These are phyloP conservation scores for Hibiscus syriacus DNA, from an alignment of 345 rosid genomes.

Conservation along the genomic window DNA sequence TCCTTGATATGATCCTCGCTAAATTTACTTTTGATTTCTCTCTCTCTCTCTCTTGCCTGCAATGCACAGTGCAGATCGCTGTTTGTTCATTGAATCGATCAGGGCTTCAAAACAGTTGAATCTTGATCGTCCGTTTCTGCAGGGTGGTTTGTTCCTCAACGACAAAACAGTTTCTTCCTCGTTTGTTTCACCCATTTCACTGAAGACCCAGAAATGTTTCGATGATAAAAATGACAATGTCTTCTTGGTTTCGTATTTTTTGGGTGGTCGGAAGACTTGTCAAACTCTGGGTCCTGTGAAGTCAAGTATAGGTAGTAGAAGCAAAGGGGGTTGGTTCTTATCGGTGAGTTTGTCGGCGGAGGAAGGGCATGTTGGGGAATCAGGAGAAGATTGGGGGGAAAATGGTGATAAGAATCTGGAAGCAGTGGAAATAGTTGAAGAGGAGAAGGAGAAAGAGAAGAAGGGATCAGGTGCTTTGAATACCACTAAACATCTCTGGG, in stretches of 20 bases:
- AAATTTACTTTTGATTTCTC: neutral
- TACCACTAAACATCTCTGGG: slow-evolving; percentile 75
- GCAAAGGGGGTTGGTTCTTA: slow-evolving; percentile 31
- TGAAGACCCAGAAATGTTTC: neutral
- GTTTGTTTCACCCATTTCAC: slow-evolving; percentile 30
- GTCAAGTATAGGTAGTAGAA: slow-evolving; percentile 16
- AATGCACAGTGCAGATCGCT: slow-evolving; percentile 49
- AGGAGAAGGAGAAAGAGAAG: no score
- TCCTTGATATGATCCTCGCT: neutral
- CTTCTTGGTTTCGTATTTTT: slow-evolving; percentile 13
- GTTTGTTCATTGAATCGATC: slow-evolving; percentile 26
- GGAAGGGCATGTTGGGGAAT: slow-evolving; percentile 42
- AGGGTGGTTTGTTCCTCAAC: slow-evolving; percentile 50
- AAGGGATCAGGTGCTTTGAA: slow-evolving; percentile 49
- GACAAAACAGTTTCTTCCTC: slow-evolving; percentile 35
- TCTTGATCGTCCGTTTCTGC: slow-evolving; percentile 15
- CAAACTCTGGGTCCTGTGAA: slow-evolving; percentile 26
- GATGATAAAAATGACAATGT: neutral
- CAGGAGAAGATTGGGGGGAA: slow-evolving; percentile 27
- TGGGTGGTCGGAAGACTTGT: slow-evolving; percentile 6
- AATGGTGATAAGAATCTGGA: slow-evolving; percentile 24
- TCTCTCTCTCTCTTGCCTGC: neutral
- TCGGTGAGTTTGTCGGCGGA: slow-evolving; percentile 62
- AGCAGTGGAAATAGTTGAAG: slow-evolving; percentile 15
- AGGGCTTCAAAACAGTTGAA: slow-evolving; percentile 21